phyloP scores from a whole-genome alignment of 2,329 filamentous ascomycete genomes.

The Ophiostoma quercus region DNA sequence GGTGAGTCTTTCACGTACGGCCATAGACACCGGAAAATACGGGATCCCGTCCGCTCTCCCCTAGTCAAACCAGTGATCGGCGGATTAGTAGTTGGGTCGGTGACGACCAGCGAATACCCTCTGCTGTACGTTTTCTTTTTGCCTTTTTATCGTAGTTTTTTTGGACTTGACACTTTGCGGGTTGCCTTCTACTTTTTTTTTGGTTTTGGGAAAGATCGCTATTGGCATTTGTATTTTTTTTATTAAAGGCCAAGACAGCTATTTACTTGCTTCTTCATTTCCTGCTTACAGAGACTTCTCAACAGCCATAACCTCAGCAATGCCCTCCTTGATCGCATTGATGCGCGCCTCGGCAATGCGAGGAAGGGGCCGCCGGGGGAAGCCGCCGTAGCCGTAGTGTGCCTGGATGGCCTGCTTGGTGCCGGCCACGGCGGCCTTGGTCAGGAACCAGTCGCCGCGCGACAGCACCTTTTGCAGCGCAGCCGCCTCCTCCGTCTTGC shows the following conservation, averaged over 20 bases:
- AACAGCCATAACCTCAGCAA: slow-evolving; percentile 60
- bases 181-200: not conserved
- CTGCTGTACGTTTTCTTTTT: slow-evolving; percentile 6
- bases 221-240: not conserved
- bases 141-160: not conserved
- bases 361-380: slow-evolving; percentile 67
- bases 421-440: slow-evolving; percentile 77
- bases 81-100: slow-evolving; percentile 11
- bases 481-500: slow-evolving; percentile 69
- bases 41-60: slow-evolving; percentile 9
- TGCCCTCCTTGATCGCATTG: slow-evolving; percentile 49
- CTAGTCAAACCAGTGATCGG: slow-evolving; percentile 8
- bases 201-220: not conserved
- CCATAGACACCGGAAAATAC: slow-evolving; percentile 4
- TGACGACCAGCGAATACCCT: slow-evolving; percentile 11
- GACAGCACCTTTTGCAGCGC: slow-evolving; percentile 71
- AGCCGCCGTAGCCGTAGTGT: slow-evolving; percentile 76
- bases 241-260: not conserved
- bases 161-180: not conserved
- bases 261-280: not conserved
- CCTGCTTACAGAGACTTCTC: slow-evolving; percentile 48
- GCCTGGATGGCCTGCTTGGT: slow-evolving; percentile 77
- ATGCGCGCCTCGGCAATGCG: slow-evolving; percentile 55
- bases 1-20: not conserved
- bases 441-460: slow-evolving; percentile 75